Conservation (phyloP, 495 filamentous ascomycete species). For the Pyrenula massariospora region DNA sequence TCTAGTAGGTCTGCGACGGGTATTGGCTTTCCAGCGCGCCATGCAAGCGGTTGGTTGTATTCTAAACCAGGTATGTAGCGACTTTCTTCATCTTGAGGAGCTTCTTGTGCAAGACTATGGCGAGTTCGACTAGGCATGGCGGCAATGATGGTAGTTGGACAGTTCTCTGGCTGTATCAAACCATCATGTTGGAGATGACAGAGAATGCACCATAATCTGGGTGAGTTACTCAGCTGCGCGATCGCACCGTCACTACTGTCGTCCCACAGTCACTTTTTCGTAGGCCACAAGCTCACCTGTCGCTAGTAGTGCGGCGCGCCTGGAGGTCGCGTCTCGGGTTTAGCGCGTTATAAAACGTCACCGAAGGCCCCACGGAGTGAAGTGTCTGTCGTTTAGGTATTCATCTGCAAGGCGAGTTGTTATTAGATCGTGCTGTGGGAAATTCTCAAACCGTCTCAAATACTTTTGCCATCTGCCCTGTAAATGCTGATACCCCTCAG, state of each 20-base stretch:
- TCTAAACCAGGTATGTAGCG: background rate
- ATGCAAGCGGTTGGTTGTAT: conserved; percentile 69
- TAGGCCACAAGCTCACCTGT: background rate
- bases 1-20: conserved; percentile 68
- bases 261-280: background rate
- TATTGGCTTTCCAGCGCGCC: conserved; percentile 86
- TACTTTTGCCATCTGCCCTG: too few species aligned
- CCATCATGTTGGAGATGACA: background rate
- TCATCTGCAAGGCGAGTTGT: too few species aligned
- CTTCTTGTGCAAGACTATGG: background rate
- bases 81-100: background rate
- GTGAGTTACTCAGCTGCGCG: too few species aligned
- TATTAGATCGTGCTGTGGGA: too few species aligned
- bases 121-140: background rate
- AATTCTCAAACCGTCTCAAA: too few species aligned
- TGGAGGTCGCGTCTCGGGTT: background rate
- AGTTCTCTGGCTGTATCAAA: background rate
- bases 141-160: background rate
- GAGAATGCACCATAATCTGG: background rate
- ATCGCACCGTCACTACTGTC: background rate
- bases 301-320: background rate
- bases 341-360: background rate
- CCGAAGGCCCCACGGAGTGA: too few species aligned
- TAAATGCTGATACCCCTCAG: too few species aligned
- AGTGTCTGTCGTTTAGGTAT: too few species aligned